A percentile compares a stretch with the other conserved stretches of the same genome.
Conservation (phyloP, 441 rosid species). For the Corymbia citriodora region DNA sequence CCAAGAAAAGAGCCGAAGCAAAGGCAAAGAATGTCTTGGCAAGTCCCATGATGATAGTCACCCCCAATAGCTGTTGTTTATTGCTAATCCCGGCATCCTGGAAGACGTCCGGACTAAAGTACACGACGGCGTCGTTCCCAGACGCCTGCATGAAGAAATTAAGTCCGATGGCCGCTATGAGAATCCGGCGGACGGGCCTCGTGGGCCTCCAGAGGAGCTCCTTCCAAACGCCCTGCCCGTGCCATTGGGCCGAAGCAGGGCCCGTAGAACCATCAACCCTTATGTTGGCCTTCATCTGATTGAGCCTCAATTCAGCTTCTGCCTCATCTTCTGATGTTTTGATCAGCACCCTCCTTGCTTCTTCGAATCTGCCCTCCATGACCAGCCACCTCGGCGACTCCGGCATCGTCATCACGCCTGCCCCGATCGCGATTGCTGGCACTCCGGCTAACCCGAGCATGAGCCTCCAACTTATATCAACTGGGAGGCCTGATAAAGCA, state of each 20-base stretch:
- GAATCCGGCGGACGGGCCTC: constrained; percentile 35
- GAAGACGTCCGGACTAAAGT: constrained; percentile 52
- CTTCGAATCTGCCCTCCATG: constrained; percentile 26
- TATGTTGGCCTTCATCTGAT: constrained; percentile 29
- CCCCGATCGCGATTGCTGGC: constrained; percentile 33
- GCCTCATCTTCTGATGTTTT: constrained; percentile 22
- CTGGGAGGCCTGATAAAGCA: constrained; percentile 30
- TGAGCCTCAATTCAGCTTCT: constrained; percentile 43
- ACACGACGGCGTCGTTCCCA: constrained; percentile 65
- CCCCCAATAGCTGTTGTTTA: constrained; percentile 31
- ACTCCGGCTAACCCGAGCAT: constrained; percentile 49
- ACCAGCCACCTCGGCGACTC: constrained; percentile 66
- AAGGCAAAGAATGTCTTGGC: constrained; percentile 40
- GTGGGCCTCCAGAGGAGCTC: constrained; percentile 32
- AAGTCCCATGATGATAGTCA: constrained; percentile 48
- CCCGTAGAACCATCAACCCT: neutral
- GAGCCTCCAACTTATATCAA: constrained; percentile 36
- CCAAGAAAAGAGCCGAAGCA: constrained; percentile 40
- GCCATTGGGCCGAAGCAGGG: constrained; percentile 3
- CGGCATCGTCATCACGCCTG: constrained; percentile 38
- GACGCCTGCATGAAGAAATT: constrained; percentile 79
- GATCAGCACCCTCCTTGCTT: constrained; percentile 35
- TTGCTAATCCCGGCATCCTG: constrained; percentile 39
- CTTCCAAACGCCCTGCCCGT: constrained; percentile 39
- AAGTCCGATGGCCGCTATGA: constrained; percentile 47